Percentiles rank a stretch among this genome's conserved stretches.
Conservation (phyloP, 1,284 basidiomycete species). For the Ganoderma lingzhi region DNA sequence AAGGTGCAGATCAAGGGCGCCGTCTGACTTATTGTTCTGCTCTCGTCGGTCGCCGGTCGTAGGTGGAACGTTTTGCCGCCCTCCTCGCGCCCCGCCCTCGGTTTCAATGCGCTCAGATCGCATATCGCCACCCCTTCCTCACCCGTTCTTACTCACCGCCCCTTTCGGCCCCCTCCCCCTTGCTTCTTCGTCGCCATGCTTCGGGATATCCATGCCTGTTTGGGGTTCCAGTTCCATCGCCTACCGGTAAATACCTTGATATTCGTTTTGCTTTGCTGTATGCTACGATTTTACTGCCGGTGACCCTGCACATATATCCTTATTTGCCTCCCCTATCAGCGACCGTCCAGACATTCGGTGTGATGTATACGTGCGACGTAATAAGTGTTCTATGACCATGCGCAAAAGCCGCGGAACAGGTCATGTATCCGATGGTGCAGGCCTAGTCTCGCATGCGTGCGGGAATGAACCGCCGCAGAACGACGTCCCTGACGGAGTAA, state of each 20-base stretch:
- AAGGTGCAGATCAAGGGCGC: conserved; percentile 78
- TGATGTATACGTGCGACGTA: neutral
- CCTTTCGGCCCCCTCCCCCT: neutral
- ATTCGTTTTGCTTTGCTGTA: conserved; percentile 1
- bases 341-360: neutral
- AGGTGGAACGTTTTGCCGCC: conserved; percentile 10
- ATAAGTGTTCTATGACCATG: neutral
- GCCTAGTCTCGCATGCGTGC: conserved; percentile 89
- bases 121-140: neutral
- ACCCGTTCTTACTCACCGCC: neutral
- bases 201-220: conserved; percentile 3
- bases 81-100: neutral
- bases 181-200: neutral
- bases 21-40: conserved; percentile 38
- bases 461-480: conserved; percentile 88
- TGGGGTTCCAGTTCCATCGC: neutral
- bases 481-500: conserved; percentile 88
- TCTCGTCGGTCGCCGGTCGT: conserved; percentile 6
- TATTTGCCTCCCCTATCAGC: conserved; percentile 1
- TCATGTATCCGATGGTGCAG: neutral
- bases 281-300: neutral
- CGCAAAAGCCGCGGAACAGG: neutral
- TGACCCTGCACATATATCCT: conserved; percentile 9
- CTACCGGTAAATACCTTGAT: conserved; percentile 7
- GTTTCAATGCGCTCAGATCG: neutral